A percentile compares a stretch with the other conserved stretches of the same genome.
phyloP scores from a whole-genome alignment of 257 asterid genomes.

The Solanum verrucosum region DNA sequence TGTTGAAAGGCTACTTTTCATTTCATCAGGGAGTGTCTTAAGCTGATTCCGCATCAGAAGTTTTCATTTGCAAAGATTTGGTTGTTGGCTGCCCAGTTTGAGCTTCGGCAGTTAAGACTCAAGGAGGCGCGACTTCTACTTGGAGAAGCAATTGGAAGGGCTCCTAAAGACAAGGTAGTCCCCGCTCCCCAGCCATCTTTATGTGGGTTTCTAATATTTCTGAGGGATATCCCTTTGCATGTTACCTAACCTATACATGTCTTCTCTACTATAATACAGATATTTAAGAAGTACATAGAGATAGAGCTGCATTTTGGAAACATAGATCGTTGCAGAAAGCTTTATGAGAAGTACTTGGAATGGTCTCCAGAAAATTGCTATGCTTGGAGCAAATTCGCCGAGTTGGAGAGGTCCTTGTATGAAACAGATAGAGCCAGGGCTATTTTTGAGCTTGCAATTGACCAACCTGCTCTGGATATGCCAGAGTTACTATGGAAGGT shows the following conservation, averaged over 20 bases:
- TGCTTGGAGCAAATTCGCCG: slow-evolving; percentile 92
- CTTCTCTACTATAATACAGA: slow-evolving; percentile 34
- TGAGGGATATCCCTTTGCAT: background rate
- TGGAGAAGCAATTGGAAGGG: slow-evolving; percentile 35
- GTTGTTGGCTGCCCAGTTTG: slow-evolving; percentile 94
- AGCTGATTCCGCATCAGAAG: slow-evolving; percentile 32
- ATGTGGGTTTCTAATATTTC: background rate
- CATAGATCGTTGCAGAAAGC: slow-evolving; percentile 77
- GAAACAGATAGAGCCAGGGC: slow-evolving; percentile 95
- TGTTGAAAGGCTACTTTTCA: slow-evolving; percentile 30
- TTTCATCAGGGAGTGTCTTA: slow-evolving; percentile 22
- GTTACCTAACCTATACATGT: background rate
- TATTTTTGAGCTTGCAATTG: slow-evolving; percentile 89
- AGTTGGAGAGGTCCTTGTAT: slow-evolving; percentile 67
- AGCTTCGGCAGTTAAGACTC: slow-evolving; percentile 70
- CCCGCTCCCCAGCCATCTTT: background rate
- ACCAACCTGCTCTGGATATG: slow-evolving; percentile 93
- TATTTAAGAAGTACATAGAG: slow-evolving; percentile 93
- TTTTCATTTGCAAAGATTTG: slow-evolving; percentile 89
- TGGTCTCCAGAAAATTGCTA: slow-evolving; percentile 95
- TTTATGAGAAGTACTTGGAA: slow-evolving; percentile 75
- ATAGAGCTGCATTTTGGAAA: slow-evolving; percentile 87
- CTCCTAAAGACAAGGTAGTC: slow-evolving; percentile 38
- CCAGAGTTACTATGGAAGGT: slow-evolving; percentile 98
- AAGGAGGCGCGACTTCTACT: slow-evolving; percentile 25